Evolutionary conservation across 2,329 filamentous ascomycete genomes (phyloP), one percentile per base, ranked within the genome.

Genomic region (Neofusicoccum kwambonambiense): DNA sequence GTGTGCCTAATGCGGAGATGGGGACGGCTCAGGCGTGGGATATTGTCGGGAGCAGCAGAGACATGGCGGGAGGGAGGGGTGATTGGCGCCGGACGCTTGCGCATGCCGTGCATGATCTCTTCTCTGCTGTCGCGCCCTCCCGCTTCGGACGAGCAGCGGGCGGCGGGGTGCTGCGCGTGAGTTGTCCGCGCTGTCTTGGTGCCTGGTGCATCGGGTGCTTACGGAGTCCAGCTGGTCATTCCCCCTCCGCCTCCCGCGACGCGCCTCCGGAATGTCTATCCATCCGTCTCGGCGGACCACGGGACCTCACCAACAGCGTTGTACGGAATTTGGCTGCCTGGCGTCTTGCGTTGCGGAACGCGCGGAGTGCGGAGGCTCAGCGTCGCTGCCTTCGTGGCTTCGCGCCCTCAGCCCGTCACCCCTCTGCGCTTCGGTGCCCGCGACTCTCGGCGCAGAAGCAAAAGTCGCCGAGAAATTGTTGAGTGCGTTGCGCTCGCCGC

Each of bases 61-160:
- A 50, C 45, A 27, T 4, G 19, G 19, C 11, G 45, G 51, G 51
- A 39, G 17, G 54, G 15, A 27, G 34, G 22, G 54, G 19, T n/a
- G 19, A 15, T 22, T 41, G 37, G 52, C 39, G 52, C 37, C 54
- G 41, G 54, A n/a, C 13, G 19, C 54, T 58, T 58, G 54, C 45
- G 54, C 41, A 60, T 47, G 41, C 56, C 42, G 56, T 60, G 56
- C 42, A 60, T 60, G 56, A 47, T 47, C 56, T 44, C 37, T 56
- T 31, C 27, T 31, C 27, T 31, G 37, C 37, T 39, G 3, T 39
- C 37, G 37, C 27, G 4, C 27, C 7, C 27, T 9, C 13, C 45
- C 45, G 50, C 34, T 52, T 41, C 51, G 35, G 51, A 41, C 35
- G 35, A 56, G 19, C 13, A n/a, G 51, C 51, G 51, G 27, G 27